These are phyloP conservation scores for Neonectria magnoliae DNA, from an alignment of 2,329 filamentous ascomycete genomes.

Conservation along the genomic window DNA sequence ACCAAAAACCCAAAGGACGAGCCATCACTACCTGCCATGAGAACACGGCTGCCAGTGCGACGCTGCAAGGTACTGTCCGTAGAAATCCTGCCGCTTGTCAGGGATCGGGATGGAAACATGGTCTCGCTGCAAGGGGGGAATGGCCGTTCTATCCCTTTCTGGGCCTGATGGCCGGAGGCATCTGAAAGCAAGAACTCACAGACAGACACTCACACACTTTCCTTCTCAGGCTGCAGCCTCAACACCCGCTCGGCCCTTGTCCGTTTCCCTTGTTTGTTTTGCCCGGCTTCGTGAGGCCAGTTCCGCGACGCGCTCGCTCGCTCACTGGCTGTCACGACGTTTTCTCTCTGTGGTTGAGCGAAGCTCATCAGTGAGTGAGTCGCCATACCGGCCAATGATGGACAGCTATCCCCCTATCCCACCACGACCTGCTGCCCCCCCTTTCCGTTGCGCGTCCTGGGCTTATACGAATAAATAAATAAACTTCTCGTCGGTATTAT, in stretches of 20 bases:
- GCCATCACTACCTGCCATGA: background rate
- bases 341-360: background rate
- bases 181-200: background rate
- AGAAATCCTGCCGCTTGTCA: background rate
- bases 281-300: background rate
- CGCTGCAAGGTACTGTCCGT: background rate
- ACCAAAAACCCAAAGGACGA: background rate
- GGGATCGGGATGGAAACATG: conserved; percentile 1
- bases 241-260: conserved; percentile 3
- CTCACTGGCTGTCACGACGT: background rate
- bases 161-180: background rate
- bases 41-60: background rate
- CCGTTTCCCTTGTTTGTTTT: background rate
- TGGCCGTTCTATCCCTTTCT: background rate
- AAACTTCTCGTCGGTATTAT: background rate
- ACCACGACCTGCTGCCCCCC: background rate
- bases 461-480: conserved; percentile 14
- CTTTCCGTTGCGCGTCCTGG: conserved; percentile 3
- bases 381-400: conserved; percentile 1
- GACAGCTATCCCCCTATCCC: background rate
- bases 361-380: background rate
- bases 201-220: background rate
- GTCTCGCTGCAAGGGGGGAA: background rate
- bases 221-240: background rate
- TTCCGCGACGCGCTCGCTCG: background rate